phyloP scores from a whole-genome alignment of 2,329 filamentous ascomycete species.

The Diplocarpon rosae region DNA sequence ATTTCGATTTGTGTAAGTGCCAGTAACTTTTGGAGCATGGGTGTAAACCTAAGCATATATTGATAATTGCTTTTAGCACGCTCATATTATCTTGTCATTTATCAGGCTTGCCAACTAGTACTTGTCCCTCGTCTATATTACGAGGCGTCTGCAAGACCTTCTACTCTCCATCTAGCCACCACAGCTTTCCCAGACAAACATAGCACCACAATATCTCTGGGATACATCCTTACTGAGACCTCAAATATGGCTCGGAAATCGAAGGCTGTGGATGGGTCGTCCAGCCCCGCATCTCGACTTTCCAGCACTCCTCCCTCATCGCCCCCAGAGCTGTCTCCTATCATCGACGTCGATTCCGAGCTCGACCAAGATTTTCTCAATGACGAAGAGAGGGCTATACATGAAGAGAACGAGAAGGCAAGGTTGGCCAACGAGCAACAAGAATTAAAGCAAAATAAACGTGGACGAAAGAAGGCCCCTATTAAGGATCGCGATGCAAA shows the following conservation, averaged over 20 bases:
- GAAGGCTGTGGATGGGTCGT: background rate
- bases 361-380: slow-evolving; percentile 13
- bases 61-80: too few relatives aligned
- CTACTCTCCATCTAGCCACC: too few relatives aligned
- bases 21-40: too few relatives aligned
- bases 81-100: too few relatives aligned
- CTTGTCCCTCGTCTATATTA: too few relatives aligned
- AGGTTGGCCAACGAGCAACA: slow-evolving; percentile 37
- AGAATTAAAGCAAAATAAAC: slow-evolving; percentile 22
- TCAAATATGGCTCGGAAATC: background rate
- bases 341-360: slow-evolving; percentile 13
- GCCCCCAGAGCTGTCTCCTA: slow-evolving; percentile 10
- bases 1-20: too few relatives aligned
- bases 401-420: slow-evolving; percentile 36
- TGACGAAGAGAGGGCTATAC: slow-evolving; percentile 22
- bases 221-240: too few relatives aligned
- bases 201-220: too few relatives aligned
- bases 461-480: slow-evolving; percentile 21
- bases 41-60: too few relatives aligned
- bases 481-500: slow-evolving; percentile 44
- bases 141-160: too few relatives aligned
- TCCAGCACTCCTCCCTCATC: slow-evolving; percentile 21
- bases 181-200: too few relatives aligned
- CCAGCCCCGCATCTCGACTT: slow-evolving; percentile 14
- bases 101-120: too few relatives aligned